These are phyloP conservation scores for Saccharomycopsis fibuligera DNA, from an alignment of 805 yeast genomes.

Conservation along the genomic window DNA sequence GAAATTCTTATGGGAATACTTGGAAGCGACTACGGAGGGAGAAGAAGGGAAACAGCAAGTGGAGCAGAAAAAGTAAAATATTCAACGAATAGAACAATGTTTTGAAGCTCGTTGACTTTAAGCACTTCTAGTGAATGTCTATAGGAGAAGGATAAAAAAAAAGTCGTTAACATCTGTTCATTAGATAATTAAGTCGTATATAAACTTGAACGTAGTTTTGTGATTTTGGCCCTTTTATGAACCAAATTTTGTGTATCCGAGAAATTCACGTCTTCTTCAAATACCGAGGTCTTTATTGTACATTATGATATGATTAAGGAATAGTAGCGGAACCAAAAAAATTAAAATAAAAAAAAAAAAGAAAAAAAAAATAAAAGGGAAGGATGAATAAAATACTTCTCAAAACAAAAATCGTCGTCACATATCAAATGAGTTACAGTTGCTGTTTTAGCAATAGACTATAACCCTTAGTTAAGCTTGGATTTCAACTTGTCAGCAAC, in stretches of 20 bases:
- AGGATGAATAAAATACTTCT: no score
- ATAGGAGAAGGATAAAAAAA: background rate
- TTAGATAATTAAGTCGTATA: background rate
- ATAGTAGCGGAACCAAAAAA: no score
- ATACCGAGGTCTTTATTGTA: no score
- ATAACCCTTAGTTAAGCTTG: constrained; percentile 3
- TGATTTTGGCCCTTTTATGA: background rate
- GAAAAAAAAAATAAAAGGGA: no score
- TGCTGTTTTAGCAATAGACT: no score
- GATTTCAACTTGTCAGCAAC: constrained; percentile 53
- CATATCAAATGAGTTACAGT: no score
- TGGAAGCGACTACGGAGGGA: constrained; percentile 34
- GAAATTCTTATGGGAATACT: constrained; percentile 38
- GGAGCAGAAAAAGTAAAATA: background rate
- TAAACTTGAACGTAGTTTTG: background rate
- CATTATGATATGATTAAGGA: no score
- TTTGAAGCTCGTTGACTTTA: no score
- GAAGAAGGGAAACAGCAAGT: constrained; percentile 17
- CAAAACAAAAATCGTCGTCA: no score
- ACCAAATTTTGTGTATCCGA: background rate
- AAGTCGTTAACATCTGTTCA: background rate
- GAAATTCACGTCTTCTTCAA: background rate
- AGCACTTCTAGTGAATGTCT: background rate
- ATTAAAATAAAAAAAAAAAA: no score
- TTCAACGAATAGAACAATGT: background rate